These are phyloP conservation scores for Emmonsia crescens DNA, from an alignment of 2,329 filamentous ascomycete genomes.

Conservation along the genomic window DNA sequence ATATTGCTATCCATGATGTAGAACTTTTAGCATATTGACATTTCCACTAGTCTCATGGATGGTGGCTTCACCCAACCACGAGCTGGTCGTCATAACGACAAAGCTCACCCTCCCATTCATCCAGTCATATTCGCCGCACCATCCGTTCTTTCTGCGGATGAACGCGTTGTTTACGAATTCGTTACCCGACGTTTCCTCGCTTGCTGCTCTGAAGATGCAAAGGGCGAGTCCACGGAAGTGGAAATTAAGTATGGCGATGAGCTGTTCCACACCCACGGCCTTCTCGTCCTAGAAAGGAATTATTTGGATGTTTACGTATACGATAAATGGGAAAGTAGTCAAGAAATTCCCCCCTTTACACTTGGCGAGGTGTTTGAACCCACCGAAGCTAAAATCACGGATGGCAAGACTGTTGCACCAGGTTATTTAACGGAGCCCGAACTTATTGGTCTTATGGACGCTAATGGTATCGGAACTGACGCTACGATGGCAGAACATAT, in stretches of 20 bases:
- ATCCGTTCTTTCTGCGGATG: slow-evolving; percentile 48
- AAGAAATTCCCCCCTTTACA: slow-evolving; percentile 67
- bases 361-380: slow-evolving; percentile 77
- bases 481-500: slow-evolving; percentile 99
- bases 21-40: slow-evolving; percentile 3
- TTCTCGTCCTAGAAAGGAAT: slow-evolving; percentile 78
- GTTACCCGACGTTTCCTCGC: slow-evolving; percentile 84
- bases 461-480: slow-evolving; percentile 95
- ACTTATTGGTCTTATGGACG: slow-evolving; percentile 92
- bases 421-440: slow-evolving; percentile 89
- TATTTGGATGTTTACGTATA: slow-evolving; percentile 95
- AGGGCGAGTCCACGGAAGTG: slow-evolving; percentile 73
- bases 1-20: neutral
- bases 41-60: slow-evolving; percentile 45
- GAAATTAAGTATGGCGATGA: slow-evolving; percentile 78
- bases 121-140: slow-evolving; percentile 75
- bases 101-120: slow-evolving; percentile 94
- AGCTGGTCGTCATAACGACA: slow-evolving; percentile 80
- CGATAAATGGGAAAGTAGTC: slow-evolving; percentile 88
- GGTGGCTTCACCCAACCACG: slow-evolving; percentile 74
- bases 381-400: slow-evolving; percentile 74
- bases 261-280: slow-evolving; percentile 66
- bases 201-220: slow-evolving; percentile 89
- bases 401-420: slow-evolving; percentile 81
- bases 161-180: slow-evolving; percentile 81